Base-by-base conservation (phyloP, 1,139 yeast species). In the Blastobotrys petasosporus region DNA sequence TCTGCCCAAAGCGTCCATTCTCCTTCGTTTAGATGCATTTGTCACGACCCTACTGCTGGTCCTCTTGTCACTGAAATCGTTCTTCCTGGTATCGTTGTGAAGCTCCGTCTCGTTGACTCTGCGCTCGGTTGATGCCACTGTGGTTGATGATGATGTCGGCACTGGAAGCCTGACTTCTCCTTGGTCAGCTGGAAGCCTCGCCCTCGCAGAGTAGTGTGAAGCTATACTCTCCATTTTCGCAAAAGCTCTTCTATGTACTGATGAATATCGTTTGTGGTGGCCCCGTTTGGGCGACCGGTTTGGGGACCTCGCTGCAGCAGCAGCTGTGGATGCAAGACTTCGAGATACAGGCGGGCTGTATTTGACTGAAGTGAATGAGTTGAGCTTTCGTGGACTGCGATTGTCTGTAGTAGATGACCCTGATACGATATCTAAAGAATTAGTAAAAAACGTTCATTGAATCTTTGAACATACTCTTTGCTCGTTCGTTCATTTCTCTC, bases 401-500 rank as follows among this genome's bases (percentile, higher is more conserved):
- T 13, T 31, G 15, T 12, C 11, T 13, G 25, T 10, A 32, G 28
- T 23, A 23, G 30, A 17, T 17, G 32, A 36, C n/a, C 17, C 16
- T 12, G 34, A 11, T 6, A 20, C 16, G 15, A 15, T n/a, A 25
- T 29, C 36, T 12, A 23, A n/a, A n/a, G n/a, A n/a, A n/a, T n/a
- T n/a, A n/a, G n/a, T n/a, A n/a, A n/a, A n/a, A n/a, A n/a, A n/a
- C n/a, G n/a, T n/a, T n/a, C n/a, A n/a, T n/a, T n/a, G n/a, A n/a
- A n/a, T n/a, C n/a, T n/a, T 11, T 38, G 32, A 11, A 13, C 43
- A 28, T 40, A 35, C 44, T 48, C 44, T 42, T 51, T 12, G 68
- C 67, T n/a, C 68, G 55, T 49, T 59, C 63, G 46, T 64, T 61
- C 67, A 64, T 63, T 42, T 64, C 68, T 17, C 51, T 41, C 20